These are phyloP conservation scores for Candida labiduridarum DNA, from an alignment of 1,139 yeast genomes.

Conservation along the genomic window DNA sequence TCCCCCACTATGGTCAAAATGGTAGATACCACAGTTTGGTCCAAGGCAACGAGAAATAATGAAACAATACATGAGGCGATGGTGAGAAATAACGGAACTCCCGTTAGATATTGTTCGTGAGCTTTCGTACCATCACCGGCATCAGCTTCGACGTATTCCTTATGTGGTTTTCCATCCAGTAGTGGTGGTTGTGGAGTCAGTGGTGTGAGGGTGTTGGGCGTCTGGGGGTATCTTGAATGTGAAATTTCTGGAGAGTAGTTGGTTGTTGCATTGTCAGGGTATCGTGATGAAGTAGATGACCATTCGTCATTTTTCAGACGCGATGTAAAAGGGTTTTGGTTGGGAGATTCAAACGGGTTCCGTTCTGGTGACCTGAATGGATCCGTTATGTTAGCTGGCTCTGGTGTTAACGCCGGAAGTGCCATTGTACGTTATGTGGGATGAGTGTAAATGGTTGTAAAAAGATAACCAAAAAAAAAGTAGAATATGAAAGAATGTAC, in stretches of 20 bases:
- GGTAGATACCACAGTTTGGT: constrained; percentile 68
- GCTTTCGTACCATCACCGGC: constrained; percentile 63
- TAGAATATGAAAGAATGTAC: background rate
- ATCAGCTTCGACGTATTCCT: constrained; percentile 40
- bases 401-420: background rate
- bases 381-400: background rate
- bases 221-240: background rate
- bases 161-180: background rate
- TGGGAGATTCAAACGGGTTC: background rate
- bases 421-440: background rate
- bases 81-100: constrained; percentile 42
- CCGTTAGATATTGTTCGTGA: constrained; percentile 50
- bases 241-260: constrained; percentile 1
- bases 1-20: constrained; percentile 57
- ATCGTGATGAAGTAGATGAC: background rate
- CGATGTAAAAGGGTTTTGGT: background rate
- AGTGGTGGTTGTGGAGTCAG: background rate
- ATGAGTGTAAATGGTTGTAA: background rate
- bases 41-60: constrained; percentile 65
- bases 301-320: background rate
- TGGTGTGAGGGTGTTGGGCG: background rate
- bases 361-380: background rate
- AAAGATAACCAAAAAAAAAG: background rate
- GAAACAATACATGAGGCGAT: constrained; percentile 48
- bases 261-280: background rate